Evolutionary conservation across 1,284 basidiomycete genomes (phyloP).

Genomic region (Tilletia horrida): DNA sequence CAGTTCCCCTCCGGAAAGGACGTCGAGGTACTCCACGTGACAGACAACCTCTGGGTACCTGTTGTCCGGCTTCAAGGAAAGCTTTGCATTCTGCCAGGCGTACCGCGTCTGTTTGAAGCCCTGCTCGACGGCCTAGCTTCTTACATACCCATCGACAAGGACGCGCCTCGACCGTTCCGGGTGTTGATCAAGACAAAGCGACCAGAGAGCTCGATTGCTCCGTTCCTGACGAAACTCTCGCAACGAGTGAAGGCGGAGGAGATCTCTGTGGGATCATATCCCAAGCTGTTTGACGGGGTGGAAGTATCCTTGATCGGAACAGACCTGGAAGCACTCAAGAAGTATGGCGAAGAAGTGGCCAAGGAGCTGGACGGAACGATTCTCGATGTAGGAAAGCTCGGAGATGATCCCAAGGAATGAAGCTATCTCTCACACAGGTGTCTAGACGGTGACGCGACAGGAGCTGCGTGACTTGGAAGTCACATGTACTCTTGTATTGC

Average conservation of each 20-base stretch:
- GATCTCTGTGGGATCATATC: slow-evolving; percentile 74
- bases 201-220: slow-evolving; percentile 77
- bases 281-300: slow-evolving; percentile 52
- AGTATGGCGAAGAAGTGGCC: slow-evolving; percentile 53
- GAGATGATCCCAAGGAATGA: slow-evolving; percentile 41
- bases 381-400: slow-evolving; percentile 57
- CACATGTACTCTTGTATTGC: no score
- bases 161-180: slow-evolving; percentile 37
- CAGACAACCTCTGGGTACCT: slow-evolving; percentile 69
- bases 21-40: slow-evolving; percentile 46
- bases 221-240: slow-evolving; percentile 76
- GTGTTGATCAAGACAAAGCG: slow-evolving; percentile 59
- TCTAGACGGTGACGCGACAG: no score
- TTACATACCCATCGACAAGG: slow-evolving; percentile 57
- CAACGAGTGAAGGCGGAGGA: slow-evolving; percentile 70
- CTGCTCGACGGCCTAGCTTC: slow-evolving; percentile 59
- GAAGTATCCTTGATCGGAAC: slow-evolving; percentile 78
- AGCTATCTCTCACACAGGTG: no score
- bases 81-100: slow-evolving; percentile 85
- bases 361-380: slow-evolving; percentile 59
- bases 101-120: slow-evolving; percentile 73
- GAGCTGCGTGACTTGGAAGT: no score
- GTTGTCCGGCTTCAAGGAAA: slow-evolving; percentile 77
- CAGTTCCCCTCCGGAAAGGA: slow-evolving; percentile 37
- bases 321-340: slow-evolving; percentile 31